Evolutionary conservation across 352 stramenopile species (phyloP).

Genomic region (Pythium rishiriense): DNA sequence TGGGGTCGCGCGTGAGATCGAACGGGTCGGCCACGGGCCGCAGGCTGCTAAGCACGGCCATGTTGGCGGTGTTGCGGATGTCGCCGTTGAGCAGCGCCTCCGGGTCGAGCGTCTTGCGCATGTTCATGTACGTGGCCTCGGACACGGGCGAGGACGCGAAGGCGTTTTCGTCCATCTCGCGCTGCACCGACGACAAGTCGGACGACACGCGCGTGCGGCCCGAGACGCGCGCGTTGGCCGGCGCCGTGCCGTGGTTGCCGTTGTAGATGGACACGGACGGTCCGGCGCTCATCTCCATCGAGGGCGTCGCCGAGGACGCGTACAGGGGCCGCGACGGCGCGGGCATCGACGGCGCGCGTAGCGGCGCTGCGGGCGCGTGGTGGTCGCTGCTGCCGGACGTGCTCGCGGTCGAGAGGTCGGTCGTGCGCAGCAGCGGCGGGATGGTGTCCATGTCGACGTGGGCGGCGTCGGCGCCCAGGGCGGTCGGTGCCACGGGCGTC

Average conservation of each 20-base stretch:
- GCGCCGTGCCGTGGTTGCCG: background rate
- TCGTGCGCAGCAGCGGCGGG: too few species aligned
- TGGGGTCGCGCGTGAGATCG: conserved; percentile 7
- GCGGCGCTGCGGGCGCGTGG: background rate
- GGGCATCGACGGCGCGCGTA: background rate
- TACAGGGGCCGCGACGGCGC: too few species aligned
- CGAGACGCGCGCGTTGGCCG: background rate
- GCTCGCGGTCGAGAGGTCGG: background rate
- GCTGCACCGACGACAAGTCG: conserved; percentile 18
- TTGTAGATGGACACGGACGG: conserved; percentile 8
- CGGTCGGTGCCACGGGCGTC: background rate
- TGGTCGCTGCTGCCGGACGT: background rate
- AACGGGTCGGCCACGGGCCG: conserved; percentile 21
- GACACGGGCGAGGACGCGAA: conserved; percentile 12
- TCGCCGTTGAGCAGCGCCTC: conserved; percentile 24
- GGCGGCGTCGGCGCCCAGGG: background rate
- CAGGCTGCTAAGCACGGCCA: conserved; percentile 19
- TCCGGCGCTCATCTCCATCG: conserved; percentile 5
- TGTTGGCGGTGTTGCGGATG: background rate
- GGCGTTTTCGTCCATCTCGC: conserved; percentile 20
- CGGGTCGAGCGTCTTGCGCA: conserved; percentile 28
- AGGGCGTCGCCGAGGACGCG: too few species aligned
- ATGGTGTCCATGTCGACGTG: too few species aligned
- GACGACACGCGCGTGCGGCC: conserved; percentile 15
- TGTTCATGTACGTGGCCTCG: conserved; percentile 24